Evolutionary conservation across 2,329 filamentous ascomycete genomes (phyloP), one percentile per base, ranked within the genome.

Genomic region (Trichophyton equinum): DNA sequence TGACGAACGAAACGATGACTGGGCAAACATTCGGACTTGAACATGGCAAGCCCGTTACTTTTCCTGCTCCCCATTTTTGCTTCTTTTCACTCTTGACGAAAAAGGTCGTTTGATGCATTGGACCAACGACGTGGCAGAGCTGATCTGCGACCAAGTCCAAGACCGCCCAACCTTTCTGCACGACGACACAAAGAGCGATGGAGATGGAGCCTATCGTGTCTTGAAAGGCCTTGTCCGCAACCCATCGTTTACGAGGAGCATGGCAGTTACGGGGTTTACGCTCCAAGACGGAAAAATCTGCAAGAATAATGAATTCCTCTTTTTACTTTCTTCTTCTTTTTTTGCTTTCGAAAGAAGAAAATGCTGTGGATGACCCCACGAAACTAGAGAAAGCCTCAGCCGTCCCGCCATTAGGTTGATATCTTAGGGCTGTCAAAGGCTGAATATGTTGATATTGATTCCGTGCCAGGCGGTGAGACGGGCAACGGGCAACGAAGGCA

Each of bases 41-140:
- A 55, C 51, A 55, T 55, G 51, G 27, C 51, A 55, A 36, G 3
- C 27, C 51, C 27, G 33, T 55, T 27, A 55, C 51, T 36, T 55
- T 55, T 36, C 38, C 8, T 44, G 15, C n/a, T 44, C 9, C 33
- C 33, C 33, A 38, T 44, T 44, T 44, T 44, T 44, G 15, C n/a
- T 44, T 44, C 40, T n/a, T 55, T 55, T 55, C 33, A 27, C 51
- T 55, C 33, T 30, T 55, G 30, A 33, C 30, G 25, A 27, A 22
- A 30, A 27, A 55, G 51, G 51, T 55, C 57, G 44, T 42, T 20
- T 30, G 51, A 42, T 61, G 60, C 60, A 61, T 58, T 62, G 59
- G 60, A 60, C 62, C 63, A 62, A 63, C 65, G 65, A 66, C 63
- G 64, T 65, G 64, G 63, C 65, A 63, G 63, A 57, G 56, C 60